Percentiles rank a stretch among this genome's conserved stretches.
Conservation (phyloP, 305 asterid genomes). For the Fraxinus sp. region DNA sequence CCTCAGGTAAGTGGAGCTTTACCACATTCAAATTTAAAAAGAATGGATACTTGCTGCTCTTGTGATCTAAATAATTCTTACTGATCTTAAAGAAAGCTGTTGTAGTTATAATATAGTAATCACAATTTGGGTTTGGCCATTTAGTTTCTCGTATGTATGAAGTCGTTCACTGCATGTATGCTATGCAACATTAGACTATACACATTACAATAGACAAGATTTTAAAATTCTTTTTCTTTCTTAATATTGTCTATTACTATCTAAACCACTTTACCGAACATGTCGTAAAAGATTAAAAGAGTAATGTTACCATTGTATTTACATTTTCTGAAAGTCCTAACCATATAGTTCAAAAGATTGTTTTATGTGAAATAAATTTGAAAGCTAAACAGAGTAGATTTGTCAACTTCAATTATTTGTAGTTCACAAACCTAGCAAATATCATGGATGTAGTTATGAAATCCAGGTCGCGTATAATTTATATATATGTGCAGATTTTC, state of each 20-base stretch:
- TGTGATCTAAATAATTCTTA: not conserved
- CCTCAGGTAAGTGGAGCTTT: slow-evolving; percentile 49
- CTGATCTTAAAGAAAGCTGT: not conserved
- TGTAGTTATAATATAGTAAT: not conserved
- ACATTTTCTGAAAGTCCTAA: not conserved
- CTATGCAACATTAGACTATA: too few species aligned
- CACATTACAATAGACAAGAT: not conserved
- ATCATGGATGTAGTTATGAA: not conserved
- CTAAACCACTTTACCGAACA: not conserved
- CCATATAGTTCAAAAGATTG: not conserved
- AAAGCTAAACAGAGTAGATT: not conserved
- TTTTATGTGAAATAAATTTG: not conserved
- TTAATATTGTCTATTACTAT: too few species aligned
- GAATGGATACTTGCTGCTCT: not conserved
- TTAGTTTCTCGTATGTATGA: not conserved
- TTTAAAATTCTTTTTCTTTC: not conserved
- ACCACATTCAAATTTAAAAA: not conserved
- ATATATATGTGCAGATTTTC: not conserved
- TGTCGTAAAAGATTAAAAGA: not conserved
- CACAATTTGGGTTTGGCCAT: not conserved
- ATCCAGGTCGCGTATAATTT: not conserved
- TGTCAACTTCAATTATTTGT: not conserved
- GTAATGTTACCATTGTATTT: not conserved
- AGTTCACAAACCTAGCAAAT: not conserved
- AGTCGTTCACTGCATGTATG: not conserved